A percentile compares a stretch with the other conserved stretches of the same genome.
phyloP scores from a whole-genome alignment of 2,329 filamentous ascomycete species.

The Incumbomyces delicatus region DNA sequence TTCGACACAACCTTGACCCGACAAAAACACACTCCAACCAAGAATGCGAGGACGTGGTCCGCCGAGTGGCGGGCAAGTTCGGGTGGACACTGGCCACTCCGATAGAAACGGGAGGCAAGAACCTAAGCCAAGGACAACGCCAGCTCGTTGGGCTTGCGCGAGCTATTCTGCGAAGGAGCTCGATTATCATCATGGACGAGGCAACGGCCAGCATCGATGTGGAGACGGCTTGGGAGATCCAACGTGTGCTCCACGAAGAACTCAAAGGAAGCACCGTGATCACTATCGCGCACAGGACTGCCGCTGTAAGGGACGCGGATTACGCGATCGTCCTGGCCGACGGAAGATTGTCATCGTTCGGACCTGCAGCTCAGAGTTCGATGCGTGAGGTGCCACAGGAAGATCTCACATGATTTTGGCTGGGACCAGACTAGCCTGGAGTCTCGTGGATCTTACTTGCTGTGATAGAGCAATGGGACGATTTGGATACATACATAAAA shows the following conservation, averaged over 20 bases:
- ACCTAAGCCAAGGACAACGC: constrained; percentile 55
- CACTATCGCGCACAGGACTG: constrained; percentile 55
- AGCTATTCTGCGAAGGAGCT: constrained; percentile 51
- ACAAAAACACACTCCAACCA: constrained; percentile 46
- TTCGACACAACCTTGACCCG: constrained; percentile 55
- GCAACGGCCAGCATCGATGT: constrained; percentile 56
- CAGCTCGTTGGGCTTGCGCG: constrained; percentile 56
- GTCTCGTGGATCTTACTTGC: no score
- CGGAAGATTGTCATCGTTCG: constrained; percentile 4
- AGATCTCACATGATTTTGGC: no score
- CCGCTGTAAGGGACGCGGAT: constrained; percentile 41
- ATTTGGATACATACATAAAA: no score
- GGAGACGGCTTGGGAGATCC: constrained; percentile 48
- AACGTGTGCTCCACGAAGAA: constrained; percentile 46
- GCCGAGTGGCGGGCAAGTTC: constrained; percentile 46
- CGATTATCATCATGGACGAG: constrained; percentile 57
- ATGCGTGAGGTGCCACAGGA: no score
- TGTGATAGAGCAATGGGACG: no score
- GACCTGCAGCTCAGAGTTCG: not conserved
- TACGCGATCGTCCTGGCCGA: constrained; percentile 5
- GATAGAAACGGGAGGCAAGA: constrained; percentile 52
- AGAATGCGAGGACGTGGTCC: constrained; percentile 45
- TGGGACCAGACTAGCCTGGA: no score
- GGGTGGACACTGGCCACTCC: constrained; percentile 47
- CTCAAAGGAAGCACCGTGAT: constrained; percentile 51